These are phyloP conservation scores for Telfairia occidentalis DNA, from an alignment of 331 rosid genomes.

Conservation along the genomic window DNA sequence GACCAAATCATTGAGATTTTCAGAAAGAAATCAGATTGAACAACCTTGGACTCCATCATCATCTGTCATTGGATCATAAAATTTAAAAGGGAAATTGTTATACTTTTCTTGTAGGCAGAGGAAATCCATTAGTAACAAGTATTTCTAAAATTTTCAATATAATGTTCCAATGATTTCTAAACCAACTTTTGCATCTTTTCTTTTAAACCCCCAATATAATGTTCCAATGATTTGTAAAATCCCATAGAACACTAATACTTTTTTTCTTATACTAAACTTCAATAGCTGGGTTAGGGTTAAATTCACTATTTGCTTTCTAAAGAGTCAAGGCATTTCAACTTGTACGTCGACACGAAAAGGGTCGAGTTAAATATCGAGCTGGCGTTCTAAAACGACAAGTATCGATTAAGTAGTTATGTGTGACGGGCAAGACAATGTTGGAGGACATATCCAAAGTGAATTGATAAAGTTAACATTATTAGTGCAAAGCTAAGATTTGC, in stretches of 20 bases:
- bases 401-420: not conserved
- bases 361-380: not conserved
- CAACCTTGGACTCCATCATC: not conserved
- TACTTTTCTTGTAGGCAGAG: conserved; percentile 7
- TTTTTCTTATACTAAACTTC: not conserved
- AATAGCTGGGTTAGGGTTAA: not conserved
- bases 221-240: not conserved
- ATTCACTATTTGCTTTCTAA: not conserved
- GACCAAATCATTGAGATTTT: conserved; percentile 7
- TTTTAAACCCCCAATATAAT: not conserved
- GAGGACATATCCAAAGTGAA: not conserved
- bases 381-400: not conserved
- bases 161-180: conserved; percentile 3
- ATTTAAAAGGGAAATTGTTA: not conserved
- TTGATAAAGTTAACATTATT: not conserved
- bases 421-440: not conserved
- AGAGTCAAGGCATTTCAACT: not conserved
- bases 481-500: not conserved
- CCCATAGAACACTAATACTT: not conserved
- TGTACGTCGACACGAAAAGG: not conserved
- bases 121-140: not conserved
- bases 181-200: not conserved
- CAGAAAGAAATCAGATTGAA: not conserved
- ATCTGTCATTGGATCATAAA: conserved; percentile 7
- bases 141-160: not conserved